Conservation (phyloP, 805 yeast genomes). For the Metschnikowia peoriensis region DNA sequence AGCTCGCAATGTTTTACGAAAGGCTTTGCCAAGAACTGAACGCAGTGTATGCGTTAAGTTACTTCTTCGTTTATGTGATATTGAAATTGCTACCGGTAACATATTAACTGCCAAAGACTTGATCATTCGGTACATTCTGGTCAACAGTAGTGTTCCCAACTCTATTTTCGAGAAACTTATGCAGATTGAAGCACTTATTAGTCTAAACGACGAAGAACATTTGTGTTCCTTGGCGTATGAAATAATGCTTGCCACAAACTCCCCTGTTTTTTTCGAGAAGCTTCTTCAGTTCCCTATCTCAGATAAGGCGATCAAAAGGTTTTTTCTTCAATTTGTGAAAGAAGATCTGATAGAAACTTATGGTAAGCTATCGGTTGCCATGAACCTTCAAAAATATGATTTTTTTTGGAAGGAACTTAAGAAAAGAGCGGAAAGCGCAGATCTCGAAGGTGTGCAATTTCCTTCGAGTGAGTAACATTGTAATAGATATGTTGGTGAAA, state of each 20-base stretch:
- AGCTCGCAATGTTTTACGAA: conserved; percentile 40
- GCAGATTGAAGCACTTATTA: conserved; percentile 38
- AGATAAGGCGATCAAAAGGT: background rate
- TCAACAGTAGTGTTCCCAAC: conserved; percentile 25
- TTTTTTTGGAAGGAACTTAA: conserved; percentile 3
- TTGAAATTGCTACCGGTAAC: conserved; percentile 40
- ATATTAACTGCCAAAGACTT: conserved; percentile 36
- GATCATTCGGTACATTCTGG: conserved; percentile 26
- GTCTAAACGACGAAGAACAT: conserved; percentile 22
- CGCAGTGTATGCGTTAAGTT: conserved; percentile 26
- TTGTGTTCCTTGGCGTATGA: conserved; percentile 7
- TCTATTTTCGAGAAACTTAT: conserved; percentile 43
- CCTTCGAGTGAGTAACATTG: background rate
- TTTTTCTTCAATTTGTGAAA: conserved; percentile 1
- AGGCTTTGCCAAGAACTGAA: conserved; percentile 27
- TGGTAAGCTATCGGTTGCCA: background rate
- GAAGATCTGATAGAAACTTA: background rate
- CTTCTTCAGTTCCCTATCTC: conserved; percentile 2
- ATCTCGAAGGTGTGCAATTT: conserved; percentile 1
- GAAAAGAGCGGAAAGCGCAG: background rate
- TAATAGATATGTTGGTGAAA: background rate
- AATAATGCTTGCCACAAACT: conserved; percentile 2
- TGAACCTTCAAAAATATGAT: background rate
- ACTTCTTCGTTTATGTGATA: conserved; percentile 42
- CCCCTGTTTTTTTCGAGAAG: background rate